A percentile compares a stretch with the other conserved stretches of the same genome.
phyloP scores from a whole-genome alignment of 768 basidiomycete genomes.

The Terana coerulea region DNA sequence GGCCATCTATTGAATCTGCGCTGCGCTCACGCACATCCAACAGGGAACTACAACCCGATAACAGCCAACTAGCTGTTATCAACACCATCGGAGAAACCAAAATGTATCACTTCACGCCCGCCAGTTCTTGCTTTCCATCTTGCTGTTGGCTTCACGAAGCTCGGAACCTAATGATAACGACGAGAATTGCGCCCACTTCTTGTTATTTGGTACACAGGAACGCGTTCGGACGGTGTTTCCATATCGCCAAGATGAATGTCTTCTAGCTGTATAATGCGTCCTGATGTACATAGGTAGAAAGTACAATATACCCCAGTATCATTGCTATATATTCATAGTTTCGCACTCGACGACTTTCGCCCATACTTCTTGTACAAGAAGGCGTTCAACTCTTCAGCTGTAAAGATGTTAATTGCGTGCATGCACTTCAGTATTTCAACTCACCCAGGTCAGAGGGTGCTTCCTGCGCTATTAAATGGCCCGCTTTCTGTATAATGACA shows the following conservation, averaged over 20 bases:
- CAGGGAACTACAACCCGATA: constrained; percentile 5
- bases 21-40: neutral
- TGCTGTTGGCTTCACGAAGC: neutral
- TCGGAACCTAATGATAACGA: neutral
- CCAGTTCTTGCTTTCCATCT: neutral
- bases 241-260: constrained; percentile 5
- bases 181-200: neutral
- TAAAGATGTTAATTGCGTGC: neutral
- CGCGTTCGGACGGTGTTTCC: constrained; percentile 12
- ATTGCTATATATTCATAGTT: neutral
- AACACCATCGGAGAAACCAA: neutral
- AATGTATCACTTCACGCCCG: neutral
- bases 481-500: constrained; percentile 23
- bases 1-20: neutral
- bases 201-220: constrained; percentile 2
- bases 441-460: constrained; percentile 25
- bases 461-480: constrained; percentile 34
- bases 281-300: constrained; percentile 16
- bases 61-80: neutral
- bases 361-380: constrained; percentile 20
- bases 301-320: constrained; percentile 12
- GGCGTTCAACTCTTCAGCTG: constrained; percentile 18
- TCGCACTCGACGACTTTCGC: neutral
- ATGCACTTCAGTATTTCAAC: neutral
- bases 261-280: constrained; percentile 11